Evolutionary conservation across 805 yeast species (phyloP).

Genomic region (Saturnispora silvae): DNA sequence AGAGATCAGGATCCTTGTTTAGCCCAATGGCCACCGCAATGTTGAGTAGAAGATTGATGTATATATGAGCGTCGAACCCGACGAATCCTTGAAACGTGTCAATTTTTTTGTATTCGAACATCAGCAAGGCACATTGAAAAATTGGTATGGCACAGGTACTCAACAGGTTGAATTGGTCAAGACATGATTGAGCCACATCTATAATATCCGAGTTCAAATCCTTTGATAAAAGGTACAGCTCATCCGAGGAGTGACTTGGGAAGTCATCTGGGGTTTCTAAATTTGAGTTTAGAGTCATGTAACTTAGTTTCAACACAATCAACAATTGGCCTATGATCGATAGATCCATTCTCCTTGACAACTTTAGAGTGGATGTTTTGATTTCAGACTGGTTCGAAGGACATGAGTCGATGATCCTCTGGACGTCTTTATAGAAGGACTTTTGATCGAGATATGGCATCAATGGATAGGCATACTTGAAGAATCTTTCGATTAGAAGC

Average conservation of each 20-base stretch:
- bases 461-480: conserved; percentile 35
- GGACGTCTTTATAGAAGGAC: conserved; percentile 25
- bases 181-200: conserved; percentile 42
- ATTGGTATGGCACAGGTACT: conserved; percentile 39
- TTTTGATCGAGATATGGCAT: conserved; percentile 36
- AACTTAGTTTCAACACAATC: conserved; percentile 34
- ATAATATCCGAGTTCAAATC: conserved; percentile 38
- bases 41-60: conserved; percentile 46
- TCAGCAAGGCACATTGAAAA: conserved; percentile 42
- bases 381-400: conserved; percentile 24
- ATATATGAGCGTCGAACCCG: conserved; percentile 48
- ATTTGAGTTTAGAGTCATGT: conserved; percentile 29
- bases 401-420: conserved; percentile 27
- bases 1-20: conserved; percentile 55
- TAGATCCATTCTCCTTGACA: conserved; percentile 36
- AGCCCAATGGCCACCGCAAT: conserved; percentile 61
- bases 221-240: conserved; percentile 30
- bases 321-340: conserved; percentile 38
- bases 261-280: conserved; percentile 17
- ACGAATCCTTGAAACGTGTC: conserved; percentile 44
- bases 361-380: conserved; percentile 22
- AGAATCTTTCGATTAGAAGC: conserved; percentile 35
- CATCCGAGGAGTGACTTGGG: conserved; percentile 21
- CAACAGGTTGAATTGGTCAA: conserved; percentile 43
- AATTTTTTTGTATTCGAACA: conserved; percentile 37